These are phyloP conservation scores for Fibroporia radiculosa DNA, from an alignment of 768 basidiomycete genomes.

Conservation along the genomic window DNA sequence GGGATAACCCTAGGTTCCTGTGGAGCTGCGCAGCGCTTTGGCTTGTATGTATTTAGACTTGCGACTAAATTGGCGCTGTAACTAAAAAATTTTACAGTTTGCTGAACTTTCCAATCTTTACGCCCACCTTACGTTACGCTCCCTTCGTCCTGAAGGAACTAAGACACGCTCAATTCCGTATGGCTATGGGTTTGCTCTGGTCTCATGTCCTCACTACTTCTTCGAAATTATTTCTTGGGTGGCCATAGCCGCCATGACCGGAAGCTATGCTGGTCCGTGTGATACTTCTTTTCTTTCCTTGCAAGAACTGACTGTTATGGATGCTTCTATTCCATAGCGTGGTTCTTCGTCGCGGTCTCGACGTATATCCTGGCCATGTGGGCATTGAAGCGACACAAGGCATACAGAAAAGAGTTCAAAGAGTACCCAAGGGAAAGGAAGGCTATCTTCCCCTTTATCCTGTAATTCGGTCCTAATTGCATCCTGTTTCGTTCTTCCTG, in stretches of 20 bases:
- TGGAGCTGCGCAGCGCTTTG: conserved; percentile 59
- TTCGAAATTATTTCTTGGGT: conserved; percentile 82
- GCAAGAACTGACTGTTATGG: neutral
- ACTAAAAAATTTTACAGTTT: conserved; percentile 41
- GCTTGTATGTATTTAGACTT: conserved; percentile 47
- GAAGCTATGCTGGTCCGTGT: conserved; percentile 63
- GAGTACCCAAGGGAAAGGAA: conserved; percentile 71
- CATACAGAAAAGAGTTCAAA: conserved; percentile 89
- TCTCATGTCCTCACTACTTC: conserved; percentile 91
- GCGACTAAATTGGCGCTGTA: neutral
- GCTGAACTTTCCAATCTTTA: conserved; percentile 78
- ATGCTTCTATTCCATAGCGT: conserved; percentile 31
- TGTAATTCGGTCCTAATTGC: conserved; percentile 21
- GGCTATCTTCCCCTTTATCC: conserved; percentile 72
- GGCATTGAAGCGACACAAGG: conserved; percentile 86
- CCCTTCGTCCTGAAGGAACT: conserved; percentile 75
- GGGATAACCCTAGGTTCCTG: conserved; percentile 63
- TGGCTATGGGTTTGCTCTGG: conserved; percentile 87
- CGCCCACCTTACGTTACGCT: conserved; percentile 76
- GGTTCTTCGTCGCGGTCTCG: conserved; percentile 56
- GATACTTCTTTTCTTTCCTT: neutral
- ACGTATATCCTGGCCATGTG: conserved; percentile 70
- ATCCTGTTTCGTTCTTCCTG: neutral
- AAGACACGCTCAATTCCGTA: conserved; percentile 77
- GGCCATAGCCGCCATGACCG: conserved; percentile 67